phyloP scores from a whole-genome alignment of 177 flowering plant genomes.

The Vitis hybrid region DNA sequence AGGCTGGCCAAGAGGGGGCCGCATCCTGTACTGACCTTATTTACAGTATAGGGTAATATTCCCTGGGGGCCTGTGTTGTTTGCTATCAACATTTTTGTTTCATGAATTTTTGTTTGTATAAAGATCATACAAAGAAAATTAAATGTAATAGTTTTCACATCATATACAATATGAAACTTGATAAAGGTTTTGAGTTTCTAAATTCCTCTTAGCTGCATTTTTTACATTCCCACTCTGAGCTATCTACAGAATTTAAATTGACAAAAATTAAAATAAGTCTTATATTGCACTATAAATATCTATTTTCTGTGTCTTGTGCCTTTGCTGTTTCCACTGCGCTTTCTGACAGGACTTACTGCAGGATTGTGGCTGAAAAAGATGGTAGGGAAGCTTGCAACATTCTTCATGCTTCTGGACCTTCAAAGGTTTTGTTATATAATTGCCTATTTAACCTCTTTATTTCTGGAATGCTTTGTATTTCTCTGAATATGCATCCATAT shows the following conservation, averaged over 20 bases:
- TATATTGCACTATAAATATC: neutral
- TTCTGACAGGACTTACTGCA: constrained; percentile 27
- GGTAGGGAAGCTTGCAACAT: constrained; percentile 88
- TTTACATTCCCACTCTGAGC: neutral
- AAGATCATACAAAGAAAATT: no score
- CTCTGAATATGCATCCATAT: neutral
- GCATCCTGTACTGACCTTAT: no score
- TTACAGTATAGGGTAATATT: no score
- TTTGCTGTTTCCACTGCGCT: neutral
- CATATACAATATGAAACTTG: no score
- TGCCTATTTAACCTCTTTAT: neutral
- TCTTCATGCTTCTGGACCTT: constrained; percentile 93
- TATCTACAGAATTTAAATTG: neutral
- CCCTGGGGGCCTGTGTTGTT: no score
- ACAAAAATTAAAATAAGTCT: neutral
- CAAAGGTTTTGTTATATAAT: constrained; percentile 56
- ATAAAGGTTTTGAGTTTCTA: neutral
- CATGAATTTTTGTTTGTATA: no score
- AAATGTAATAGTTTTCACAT: no score
- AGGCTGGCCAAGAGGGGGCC: no score
- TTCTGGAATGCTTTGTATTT: neutral
- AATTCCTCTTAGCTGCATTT: neutral
- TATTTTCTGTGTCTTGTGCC: constrained; percentile 4
- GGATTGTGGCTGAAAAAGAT: constrained; percentile 81
- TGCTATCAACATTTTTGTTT: no score